phyloP scores from a whole-genome alignment of 352 stramenopile species.

The Phytophthora boehmeriae region DNA sequence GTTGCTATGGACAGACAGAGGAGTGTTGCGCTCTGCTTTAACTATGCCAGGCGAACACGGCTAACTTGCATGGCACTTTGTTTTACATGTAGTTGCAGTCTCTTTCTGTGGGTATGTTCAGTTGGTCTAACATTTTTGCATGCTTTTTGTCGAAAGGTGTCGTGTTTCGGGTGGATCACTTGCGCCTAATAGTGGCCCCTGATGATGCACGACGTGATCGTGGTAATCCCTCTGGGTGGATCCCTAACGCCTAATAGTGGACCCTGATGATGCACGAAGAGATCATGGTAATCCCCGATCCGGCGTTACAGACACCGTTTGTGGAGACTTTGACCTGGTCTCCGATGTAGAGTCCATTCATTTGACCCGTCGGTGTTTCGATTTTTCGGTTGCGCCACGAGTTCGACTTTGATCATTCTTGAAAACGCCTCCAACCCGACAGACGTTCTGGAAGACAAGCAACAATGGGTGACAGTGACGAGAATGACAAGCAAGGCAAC shows the following conservation, averaged over 20 bases:
- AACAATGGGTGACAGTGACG: conserved; percentile 17
- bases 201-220: neutral
- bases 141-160: too few species aligned
- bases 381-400: conserved; percentile 5
- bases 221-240: too few species aligned
- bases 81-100: neutral
- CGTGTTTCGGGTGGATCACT: neutral
- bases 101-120: too few species aligned
- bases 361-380: conserved; percentile 3
- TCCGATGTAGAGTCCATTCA: conserved; percentile 8
- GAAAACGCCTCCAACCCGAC: conserved; percentile 13
- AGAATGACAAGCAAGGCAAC: conserved; percentile 5
- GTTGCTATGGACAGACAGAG: conserved; percentile 14
- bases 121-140: too few species aligned
- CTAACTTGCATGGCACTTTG: neutral
- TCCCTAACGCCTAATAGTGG: neutral
- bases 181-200: neutral
- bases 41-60: conserved; percentile 2
- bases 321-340: conserved; percentile 18
- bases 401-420: conserved; percentile 24
- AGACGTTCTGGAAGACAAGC: conserved; percentile 6
- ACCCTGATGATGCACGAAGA: neutral
- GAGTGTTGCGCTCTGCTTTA: neutral
- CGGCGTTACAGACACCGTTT: neutral
- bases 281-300: conserved; percentile 2